phyloP scores from a whole-genome alignment of 305 asterid genomes.

The Solanum chacoense region DNA sequence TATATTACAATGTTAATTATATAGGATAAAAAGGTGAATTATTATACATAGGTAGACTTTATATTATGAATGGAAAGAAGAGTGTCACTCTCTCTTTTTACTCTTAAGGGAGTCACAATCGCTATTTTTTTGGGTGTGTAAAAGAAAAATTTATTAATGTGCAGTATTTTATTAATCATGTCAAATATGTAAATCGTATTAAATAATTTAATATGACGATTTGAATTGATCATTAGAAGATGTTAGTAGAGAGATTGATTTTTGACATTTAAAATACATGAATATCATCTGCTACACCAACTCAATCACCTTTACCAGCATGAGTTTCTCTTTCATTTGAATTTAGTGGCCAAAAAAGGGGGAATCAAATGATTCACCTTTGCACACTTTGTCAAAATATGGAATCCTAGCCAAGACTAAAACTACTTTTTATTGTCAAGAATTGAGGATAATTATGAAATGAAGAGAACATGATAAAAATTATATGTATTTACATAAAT shows the following conservation, averaged over 20 bases:
- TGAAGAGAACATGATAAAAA: neutral
- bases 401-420: constrained; percentile 29
- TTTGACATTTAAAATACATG: neutral
- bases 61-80: neutral
- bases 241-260: accelerated
- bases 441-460: neutral
- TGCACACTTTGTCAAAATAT: constrained; percentile 18
- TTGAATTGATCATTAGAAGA: neutral
- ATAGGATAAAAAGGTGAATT: neutral
- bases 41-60: neutral
- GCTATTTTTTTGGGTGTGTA: neutral
- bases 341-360: neutral
- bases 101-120: neutral
- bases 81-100: neutral
- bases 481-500: neutral
- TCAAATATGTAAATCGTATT: neutral
- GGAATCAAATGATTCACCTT: constrained; percentile 12
- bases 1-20: neutral
- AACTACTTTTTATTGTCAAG: constrained; percentile 7
- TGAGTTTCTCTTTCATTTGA: neutral
- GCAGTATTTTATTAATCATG: neutral
- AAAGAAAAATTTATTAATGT: neutral
- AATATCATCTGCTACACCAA: neutral
- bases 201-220: neutral
- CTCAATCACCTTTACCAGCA: accelerated